phyloP scores from a whole-genome alignment of 2,329 filamentous ascomycete genomes.

The Penicillium sp. region DNA sequence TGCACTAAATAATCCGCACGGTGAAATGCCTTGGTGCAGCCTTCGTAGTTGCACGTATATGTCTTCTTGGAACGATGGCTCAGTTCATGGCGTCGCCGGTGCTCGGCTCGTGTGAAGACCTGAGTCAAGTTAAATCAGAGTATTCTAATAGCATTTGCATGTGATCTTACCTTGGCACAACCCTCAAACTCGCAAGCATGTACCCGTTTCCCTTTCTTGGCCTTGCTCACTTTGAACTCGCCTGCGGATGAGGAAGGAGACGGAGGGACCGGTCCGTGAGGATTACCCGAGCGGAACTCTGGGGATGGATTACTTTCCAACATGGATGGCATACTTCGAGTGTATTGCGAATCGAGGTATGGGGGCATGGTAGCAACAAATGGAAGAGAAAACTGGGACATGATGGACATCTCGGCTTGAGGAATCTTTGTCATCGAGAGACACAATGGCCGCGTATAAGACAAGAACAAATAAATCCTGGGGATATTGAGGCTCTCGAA shows the following conservation, averaged over 20 bases:
- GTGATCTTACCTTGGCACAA: slow-evolving; percentile 45
- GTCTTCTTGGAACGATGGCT: slow-evolving; percentile 50
- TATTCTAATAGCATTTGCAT: background rate
- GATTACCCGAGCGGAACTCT: background rate
- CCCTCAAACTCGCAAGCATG: slow-evolving; percentile 50
- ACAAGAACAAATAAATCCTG: background rate
- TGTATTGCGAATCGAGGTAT: background rate
- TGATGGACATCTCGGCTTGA: background rate
- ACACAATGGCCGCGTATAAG: background rate
- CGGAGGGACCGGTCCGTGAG: background rate
- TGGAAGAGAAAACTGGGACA: slow-evolving; percentile 1
- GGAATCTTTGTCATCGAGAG: background rate
- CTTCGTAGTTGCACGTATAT: slow-evolving; percentile 43
- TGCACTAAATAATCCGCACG: slow-evolving; percentile 49
- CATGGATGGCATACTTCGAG: background rate
- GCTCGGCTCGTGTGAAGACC: slow-evolving; percentile 53
- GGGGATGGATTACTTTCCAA: background rate
- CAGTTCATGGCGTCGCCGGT: slow-evolving; percentile 48
- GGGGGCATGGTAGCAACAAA: background rate
- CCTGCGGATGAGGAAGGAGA: slow-evolving; percentile 4
- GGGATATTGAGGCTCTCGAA: background rate
- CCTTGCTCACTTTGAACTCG: slow-evolving; percentile 49
- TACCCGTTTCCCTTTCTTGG: slow-evolving; percentile 54
- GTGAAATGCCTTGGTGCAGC: slow-evolving; percentile 50
- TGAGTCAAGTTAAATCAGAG: slow-evolving; percentile 12